These are phyloP conservation scores for Westerdykella sp. DNA, from an alignment of 2,329 filamentous ascomycete genomes.

Conservation along the genomic window DNA sequence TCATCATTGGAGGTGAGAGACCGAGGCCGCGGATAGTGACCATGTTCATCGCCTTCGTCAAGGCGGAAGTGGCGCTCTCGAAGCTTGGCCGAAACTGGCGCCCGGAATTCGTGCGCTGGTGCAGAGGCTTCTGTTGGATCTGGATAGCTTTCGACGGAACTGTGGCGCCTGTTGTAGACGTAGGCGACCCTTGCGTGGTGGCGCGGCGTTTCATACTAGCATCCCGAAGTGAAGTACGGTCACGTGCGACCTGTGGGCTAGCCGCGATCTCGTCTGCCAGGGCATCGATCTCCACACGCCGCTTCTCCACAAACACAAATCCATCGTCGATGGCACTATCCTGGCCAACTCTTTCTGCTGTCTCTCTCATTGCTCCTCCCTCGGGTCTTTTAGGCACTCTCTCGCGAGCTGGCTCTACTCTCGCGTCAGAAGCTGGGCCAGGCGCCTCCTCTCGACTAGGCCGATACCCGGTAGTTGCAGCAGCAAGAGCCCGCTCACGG, in stretches of 20 bases:
- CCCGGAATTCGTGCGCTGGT: constrained; percentile 73
- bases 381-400: constrained; percentile 37
- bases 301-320: constrained; percentile 93
- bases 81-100: constrained; percentile 66
- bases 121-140: constrained; percentile 59
- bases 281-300: constrained; percentile 91
- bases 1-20: constrained; percentile 55
- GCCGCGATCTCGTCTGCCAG: constrained; percentile 92
- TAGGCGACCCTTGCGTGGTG: constrained; percentile 69
- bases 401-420: constrained; percentile 43
- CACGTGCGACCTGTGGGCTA: constrained; percentile 56
- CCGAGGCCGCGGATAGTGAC: constrained; percentile 73
- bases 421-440: constrained; percentile 43
- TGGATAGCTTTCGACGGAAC: constrained; percentile 69
- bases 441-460: constrained; percentile 46
- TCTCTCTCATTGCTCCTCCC: constrained; percentile 38
- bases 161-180: constrained; percentile 63
- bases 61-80: constrained; percentile 79
- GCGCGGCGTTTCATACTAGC: constrained; percentile 66
- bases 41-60: constrained; percentile 91
- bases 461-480: constrained; percentile 55
- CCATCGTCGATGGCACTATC: constrained; percentile 88
- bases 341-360: constrained; percentile 64
- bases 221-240: constrained; percentile 47
- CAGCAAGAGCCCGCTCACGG: constrained; percentile 26